Evolutionary conservation across 345 rosid species (phyloP).

Genomic region (Pistacia vera): DNA sequence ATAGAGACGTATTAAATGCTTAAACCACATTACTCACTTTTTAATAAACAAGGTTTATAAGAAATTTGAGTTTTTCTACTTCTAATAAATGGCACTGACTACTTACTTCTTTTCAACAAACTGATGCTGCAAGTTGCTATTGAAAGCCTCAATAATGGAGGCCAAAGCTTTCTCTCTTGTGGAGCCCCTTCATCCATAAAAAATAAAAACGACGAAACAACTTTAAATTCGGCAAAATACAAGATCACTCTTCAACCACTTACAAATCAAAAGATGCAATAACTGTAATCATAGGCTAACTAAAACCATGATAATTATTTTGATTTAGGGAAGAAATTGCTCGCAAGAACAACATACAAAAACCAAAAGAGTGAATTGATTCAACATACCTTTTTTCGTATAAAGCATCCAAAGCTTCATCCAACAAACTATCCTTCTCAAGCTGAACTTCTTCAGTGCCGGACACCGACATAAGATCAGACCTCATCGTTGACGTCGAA

Average conservation of each 20-base stretch:
- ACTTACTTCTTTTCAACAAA: conserved; percentile 82
- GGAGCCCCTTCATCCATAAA: conserved; percentile 58
- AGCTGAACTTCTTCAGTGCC: conserved; percentile 64
- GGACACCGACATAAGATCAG: conserved; percentile 51
- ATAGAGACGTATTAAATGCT: background rate
- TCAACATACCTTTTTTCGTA: conserved; percentile 67
- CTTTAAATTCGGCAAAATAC: background rate
- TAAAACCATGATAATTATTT: too few species aligned
- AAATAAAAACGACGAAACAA: conserved; percentile 11
- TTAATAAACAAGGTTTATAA: background rate
- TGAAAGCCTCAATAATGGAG: conserved; percentile 71
- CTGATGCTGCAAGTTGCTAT: conserved; percentile 62
- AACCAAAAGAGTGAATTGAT: background rate
- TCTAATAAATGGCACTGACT: background rate
- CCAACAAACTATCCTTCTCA: conserved; percentile 66
- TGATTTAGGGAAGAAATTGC: too few species aligned
- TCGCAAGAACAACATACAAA: background rate
- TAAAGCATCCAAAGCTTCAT: conserved; percentile 82
- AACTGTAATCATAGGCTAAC: too few species aligned
- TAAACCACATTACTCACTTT: background rate
- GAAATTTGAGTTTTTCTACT: background rate
- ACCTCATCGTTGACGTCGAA: conserved; percentile 67
- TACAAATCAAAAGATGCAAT: background rate
- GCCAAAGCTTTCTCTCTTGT: conserved; percentile 85
- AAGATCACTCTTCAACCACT: background rate